phyloP scores from a whole-genome alignment of 1,284 basidiomycete genomes.

The Rhodotorula glutinis region DNA sequence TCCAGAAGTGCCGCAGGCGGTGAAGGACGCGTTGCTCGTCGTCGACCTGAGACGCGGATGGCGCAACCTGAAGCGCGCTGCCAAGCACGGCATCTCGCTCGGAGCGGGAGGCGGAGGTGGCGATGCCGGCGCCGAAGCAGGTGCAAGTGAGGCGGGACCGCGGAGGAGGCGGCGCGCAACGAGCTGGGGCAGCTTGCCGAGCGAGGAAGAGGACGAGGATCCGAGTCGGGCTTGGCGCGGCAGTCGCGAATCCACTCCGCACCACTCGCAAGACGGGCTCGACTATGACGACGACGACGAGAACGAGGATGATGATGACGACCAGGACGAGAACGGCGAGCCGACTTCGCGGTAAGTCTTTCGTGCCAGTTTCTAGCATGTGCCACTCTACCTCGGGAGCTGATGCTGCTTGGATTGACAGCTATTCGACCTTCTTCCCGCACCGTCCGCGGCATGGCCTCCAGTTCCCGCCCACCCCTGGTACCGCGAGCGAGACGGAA shows the following conservation, averaged over 20 bases:
- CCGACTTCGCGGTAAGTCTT: background rate
- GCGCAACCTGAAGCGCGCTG: slow-evolving; percentile 32
- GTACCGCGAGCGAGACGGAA: slow-evolving; percentile 17
- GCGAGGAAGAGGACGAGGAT: slow-evolving; percentile 16
- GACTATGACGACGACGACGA: slow-evolving; percentile 8
- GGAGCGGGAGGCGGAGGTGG: slow-evolving; percentile 5
- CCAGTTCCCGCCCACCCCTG: slow-evolving; percentile 21
- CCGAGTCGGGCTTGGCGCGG: slow-evolving; percentile 29
- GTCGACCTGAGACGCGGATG: slow-evolving; percentile 37
- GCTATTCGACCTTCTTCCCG: slow-evolving; percentile 33
- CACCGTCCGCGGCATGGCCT: slow-evolving; percentile 7
- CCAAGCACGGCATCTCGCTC: slow-evolving; percentile 12
- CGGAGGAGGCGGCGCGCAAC: slow-evolving; percentile 9
- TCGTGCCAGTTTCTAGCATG: background rate
- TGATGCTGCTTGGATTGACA: too few species aligned
- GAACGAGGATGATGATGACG: slow-evolving; percentile 19
- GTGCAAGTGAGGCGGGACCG: background rate
- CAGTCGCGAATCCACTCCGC: slow-evolving; percentile 6
- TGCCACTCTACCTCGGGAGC: too few species aligned
- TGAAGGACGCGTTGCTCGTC: slow-evolving; percentile 34
- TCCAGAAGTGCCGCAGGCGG: slow-evolving; percentile 30
- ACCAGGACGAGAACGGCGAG: slow-evolving; percentile 16
- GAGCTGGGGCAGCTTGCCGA: slow-evolving; percentile 13
- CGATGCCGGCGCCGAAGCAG: background rate
- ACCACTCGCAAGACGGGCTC: background rate